Evolutionary conservation across 2,329 filamentous ascomycete species (phyloP).

Genomic region (Aspergillus fijiensis): DNA sequence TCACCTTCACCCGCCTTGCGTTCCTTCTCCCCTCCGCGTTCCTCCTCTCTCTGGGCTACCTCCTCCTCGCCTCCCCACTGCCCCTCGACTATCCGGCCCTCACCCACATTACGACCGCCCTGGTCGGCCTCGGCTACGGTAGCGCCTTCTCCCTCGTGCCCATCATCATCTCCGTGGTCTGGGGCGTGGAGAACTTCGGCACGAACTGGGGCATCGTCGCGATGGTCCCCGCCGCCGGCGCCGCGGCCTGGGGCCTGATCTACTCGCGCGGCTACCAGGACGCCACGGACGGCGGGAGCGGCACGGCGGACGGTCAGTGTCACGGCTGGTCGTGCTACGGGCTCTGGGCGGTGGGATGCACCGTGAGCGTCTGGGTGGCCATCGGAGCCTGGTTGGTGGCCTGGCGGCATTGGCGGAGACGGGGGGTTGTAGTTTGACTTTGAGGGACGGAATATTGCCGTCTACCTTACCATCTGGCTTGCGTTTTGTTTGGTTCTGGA

Average conservation of each 20-base stretch:
- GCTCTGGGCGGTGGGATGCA: conserved; percentile 77
- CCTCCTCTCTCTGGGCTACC: conserved; percentile 71
- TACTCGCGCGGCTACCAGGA: conserved; percentile 61
- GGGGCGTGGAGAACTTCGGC: conserved; percentile 97
- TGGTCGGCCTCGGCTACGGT: conserved; percentile 89
- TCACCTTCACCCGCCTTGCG: conserved; percentile 72
- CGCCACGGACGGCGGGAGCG: conserved; percentile 43
- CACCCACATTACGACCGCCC: conserved; percentile 81
- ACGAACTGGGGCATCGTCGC: conserved; percentile 97
- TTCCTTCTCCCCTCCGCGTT: conserved; percentile 76
- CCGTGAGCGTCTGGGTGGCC: conserved; percentile 74
- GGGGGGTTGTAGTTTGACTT: conserved; percentile 66
- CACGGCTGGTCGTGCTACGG: conserved; percentile 81
- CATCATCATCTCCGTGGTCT: conserved; percentile 93
- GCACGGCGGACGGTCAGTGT: conserved; percentile 60
- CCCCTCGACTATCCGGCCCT: conserved; percentile 74
- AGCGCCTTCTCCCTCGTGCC: conserved; percentile 86
- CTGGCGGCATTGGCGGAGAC: conserved; percentile 80
- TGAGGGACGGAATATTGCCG: too few species aligned
- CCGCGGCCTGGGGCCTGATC: conserved; percentile 85
- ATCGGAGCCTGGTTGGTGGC: conserved; percentile 71
- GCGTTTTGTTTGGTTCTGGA: too few species aligned
- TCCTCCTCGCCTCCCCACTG: conserved; percentile 75
- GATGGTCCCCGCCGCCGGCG: conserved; percentile 83
- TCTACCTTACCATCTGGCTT: too few species aligned